phyloP scores from a whole-genome alignment of 495 filamentous ascomycete genomes.

The Parachaetomium inaequale region DNA sequence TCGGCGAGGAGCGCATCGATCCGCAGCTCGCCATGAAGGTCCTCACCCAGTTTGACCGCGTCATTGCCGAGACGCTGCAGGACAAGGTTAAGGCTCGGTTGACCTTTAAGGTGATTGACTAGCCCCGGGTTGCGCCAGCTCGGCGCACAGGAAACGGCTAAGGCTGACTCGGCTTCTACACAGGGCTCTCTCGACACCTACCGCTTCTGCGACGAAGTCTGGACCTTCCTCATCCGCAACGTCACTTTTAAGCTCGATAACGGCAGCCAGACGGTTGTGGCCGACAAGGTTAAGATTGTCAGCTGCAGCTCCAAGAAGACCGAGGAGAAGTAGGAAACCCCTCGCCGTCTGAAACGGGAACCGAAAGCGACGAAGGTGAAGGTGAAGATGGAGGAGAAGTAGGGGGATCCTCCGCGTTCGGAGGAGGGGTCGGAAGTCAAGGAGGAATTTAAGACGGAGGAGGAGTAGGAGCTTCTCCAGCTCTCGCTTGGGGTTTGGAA shows the following conservation, averaged over 20 bases:
- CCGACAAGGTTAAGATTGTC: conserved; percentile 94
- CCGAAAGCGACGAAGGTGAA: background rate
- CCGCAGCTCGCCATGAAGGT: conserved; percentile 99
- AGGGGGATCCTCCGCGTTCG: background rate
- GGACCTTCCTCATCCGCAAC: conserved; percentile 99
- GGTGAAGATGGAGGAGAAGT: background rate
- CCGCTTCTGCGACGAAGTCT: conserved; percentile 99
- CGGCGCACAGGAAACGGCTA: background rate
- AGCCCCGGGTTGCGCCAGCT: too few relatives aligned
- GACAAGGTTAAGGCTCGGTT: conserved; percentile 88
- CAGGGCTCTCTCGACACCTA: conserved; percentile 98
- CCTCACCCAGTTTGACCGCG: conserved; percentile 84
- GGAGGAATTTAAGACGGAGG: background rate
- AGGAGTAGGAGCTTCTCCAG: background rate
- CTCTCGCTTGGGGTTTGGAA: background rate
- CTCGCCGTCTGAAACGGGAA: background rate
- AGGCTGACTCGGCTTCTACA: conserved; percentile 5
- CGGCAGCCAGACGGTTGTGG: conserved; percentile 49
- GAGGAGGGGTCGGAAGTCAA: background rate
- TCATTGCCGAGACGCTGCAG: conserved; percentile 80
- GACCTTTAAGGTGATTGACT: conserved; percentile 81
- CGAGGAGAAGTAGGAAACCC: conserved; percentile 53
- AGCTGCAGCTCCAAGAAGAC: conserved; percentile 86
- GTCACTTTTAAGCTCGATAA: conserved; percentile 96
- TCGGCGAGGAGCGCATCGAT: conserved; percentile 88